Evolutionary conservation across 169 alveolate genomes (phyloP).

Genomic region (Plasmodium sp.): DNA sequence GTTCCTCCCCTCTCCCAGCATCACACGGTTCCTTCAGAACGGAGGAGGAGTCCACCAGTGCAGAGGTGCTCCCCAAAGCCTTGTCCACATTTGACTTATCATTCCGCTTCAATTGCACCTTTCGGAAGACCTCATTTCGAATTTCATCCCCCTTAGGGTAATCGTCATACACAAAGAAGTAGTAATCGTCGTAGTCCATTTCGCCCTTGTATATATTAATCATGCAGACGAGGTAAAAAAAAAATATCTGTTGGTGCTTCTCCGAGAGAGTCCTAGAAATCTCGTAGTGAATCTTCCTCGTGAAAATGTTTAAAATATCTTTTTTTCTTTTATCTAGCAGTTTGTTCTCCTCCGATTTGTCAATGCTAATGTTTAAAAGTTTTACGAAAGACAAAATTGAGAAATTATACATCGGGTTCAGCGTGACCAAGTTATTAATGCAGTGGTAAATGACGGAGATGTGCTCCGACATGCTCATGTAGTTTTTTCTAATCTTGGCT

Average conservation of each 20-base stretch:
- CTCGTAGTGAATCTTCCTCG: slow-evolving; percentile 55
- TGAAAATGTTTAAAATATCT: slow-evolving; percentile 56
- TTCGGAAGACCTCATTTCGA: slow-evolving; percentile 39
- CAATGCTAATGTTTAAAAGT: slow-evolving; percentile 49
- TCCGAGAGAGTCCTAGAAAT: slow-evolving; percentile 59
- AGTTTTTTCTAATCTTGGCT: slow-evolving; percentile 48
- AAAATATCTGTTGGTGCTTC: slow-evolving; percentile 61
- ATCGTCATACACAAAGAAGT: slow-evolving; percentile 28
- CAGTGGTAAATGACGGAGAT: slow-evolving; percentile 46
- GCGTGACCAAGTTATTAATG: slow-evolving; percentile 8
- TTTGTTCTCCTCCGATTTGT: slow-evolving; percentile 70
- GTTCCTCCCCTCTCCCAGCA: not conserved
- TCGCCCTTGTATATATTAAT: slow-evolving; percentile 56
- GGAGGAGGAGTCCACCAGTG: not conserved
- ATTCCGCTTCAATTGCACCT: not conserved
- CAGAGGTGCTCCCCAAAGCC: not conserved
- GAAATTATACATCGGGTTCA: slow-evolving; percentile 49
- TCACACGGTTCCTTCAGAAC: not conserved
- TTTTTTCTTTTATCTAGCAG: slow-evolving; percentile 64
- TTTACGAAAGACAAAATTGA: slow-evolving; percentile 50
- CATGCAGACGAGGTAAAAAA: slow-evolving; percentile 69
- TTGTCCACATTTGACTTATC: not conserved
- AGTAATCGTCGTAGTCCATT: slow-evolving; percentile 64
- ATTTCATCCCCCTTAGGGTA: not conserved
- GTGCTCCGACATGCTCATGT: slow-evolving; percentile 60